phyloP scores from a whole-genome alignment of 1,139 yeast genomes.

The Ashbya aceris region DNA sequence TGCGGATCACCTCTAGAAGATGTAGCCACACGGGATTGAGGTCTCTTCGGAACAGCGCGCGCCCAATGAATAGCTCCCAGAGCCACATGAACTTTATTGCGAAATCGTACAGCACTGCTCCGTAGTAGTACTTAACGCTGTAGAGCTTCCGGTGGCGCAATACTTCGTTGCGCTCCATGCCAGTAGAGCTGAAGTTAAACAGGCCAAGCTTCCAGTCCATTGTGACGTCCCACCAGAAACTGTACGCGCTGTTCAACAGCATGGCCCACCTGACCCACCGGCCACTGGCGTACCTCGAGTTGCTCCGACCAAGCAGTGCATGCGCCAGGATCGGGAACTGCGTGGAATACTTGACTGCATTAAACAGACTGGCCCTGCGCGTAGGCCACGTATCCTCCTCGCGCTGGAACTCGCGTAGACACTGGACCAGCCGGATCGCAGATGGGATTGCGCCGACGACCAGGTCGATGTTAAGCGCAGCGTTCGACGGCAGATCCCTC shows the following conservation, averaged over 20 bases:
- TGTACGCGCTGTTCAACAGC: slow-evolving; percentile 56
- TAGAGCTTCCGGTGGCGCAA: slow-evolving; percentile 18
- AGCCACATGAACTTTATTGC: slow-evolving; percentile 69
- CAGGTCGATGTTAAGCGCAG: slow-evolving; percentile 20
- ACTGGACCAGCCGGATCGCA: slow-evolving; percentile 67
- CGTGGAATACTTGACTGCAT: slow-evolving; percentile 64
- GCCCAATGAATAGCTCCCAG: slow-evolving; percentile 36
- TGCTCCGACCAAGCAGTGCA: slow-evolving; percentile 24
- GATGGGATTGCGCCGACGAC: slow-evolving; percentile 51
- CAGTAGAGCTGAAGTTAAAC: slow-evolving; percentile 29
- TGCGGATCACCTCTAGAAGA: slow-evolving; percentile 61
- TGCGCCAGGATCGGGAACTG: slow-evolving; percentile 53
- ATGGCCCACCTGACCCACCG: slow-evolving; percentile 16
- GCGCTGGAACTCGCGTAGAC: slow-evolving; percentile 55
- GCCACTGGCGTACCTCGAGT: slow-evolving; percentile 11
- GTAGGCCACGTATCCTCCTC: slow-evolving; percentile 27
- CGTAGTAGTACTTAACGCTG: slow-evolving; percentile 38
- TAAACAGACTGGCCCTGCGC: slow-evolving; percentile 45
- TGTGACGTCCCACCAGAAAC: slow-evolving; percentile 80
- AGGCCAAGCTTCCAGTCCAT: slow-evolving; percentile 83
- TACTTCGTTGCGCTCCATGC: slow-evolving; percentile 11
- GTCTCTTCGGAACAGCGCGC: slow-evolving; percentile 40
- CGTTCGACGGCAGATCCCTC: slow-evolving; percentile 1
- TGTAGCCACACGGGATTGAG: slow-evolving; percentile 59
- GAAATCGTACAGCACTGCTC: slow-evolving; percentile 52